These are phyloP conservation scores for Podosphaera aphanis DNA, from an alignment of 2,329 filamentous ascomycete species.

Conservation along the genomic window DNA sequence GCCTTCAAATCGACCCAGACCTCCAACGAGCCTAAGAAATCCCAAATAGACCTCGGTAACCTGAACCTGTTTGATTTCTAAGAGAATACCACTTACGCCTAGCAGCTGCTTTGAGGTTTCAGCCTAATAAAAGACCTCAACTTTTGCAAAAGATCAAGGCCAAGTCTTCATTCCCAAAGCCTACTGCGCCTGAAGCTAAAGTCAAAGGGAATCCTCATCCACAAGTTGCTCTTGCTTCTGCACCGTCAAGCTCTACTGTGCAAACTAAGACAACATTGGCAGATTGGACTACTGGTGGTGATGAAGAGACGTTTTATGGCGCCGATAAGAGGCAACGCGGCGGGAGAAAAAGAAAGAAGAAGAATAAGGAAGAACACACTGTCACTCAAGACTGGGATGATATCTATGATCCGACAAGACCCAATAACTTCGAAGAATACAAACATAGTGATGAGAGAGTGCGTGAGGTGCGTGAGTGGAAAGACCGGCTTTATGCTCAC, in stretches of 20 bases:
- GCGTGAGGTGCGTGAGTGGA: constrained; percentile 65
- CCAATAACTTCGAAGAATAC: constrained; percentile 70
- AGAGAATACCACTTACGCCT: constrained; percentile 23
- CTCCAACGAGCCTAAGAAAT: constrained; percentile 32
- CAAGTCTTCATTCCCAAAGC: constrained; percentile 35
- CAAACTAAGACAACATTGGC: constrained; percentile 45
- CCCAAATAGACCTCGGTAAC: constrained; percentile 32
- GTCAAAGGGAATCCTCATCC: constrained; percentile 11
- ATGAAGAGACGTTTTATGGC: constrained; percentile 51
- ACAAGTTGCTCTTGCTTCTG: constrained; percentile 12
- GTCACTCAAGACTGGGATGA: constrained; percentile 62
- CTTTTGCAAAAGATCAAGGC: constrained; percentile 33
- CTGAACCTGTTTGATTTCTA: constrained; percentile 12
- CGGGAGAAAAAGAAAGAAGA: constrained; percentile 45
- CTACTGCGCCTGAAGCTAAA: constrained; percentile 13
- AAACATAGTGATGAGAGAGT: constrained; percentile 65
- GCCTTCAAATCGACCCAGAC: constrained; percentile 34
- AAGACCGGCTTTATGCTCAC: constrained; percentile 54
- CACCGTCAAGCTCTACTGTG: constrained; percentile 16
- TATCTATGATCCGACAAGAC: constrained; percentile 63
- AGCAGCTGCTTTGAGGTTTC: constrained; percentile 51
- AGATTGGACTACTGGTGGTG: constrained; percentile 62
- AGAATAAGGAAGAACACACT: constrained; percentile 41
- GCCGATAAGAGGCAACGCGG: constrained; percentile 44
- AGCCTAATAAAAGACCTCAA: constrained; percentile 62